These are phyloP conservation scores for Paspalum notatum DNA, from an alignment of 176 grass and related monocot genomes.

Conservation along the genomic window DNA sequence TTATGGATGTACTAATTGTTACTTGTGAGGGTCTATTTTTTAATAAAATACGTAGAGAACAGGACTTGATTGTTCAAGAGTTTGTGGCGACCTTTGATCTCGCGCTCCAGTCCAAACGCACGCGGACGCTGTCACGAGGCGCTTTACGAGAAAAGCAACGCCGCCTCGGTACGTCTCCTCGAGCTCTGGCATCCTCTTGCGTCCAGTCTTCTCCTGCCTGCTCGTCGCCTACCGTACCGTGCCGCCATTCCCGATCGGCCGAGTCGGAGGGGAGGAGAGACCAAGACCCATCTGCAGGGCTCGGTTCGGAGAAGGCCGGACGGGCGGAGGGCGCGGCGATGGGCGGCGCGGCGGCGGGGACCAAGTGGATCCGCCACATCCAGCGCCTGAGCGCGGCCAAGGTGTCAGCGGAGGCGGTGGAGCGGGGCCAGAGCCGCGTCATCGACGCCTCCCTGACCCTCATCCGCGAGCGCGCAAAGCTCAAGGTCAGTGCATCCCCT, in stretches of 20 bases:
- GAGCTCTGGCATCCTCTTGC: not conserved
- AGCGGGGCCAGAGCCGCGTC: constrained; percentile 85
- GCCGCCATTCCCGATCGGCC: not conserved
- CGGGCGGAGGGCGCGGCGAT: not conserved
- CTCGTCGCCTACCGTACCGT: not conserved
- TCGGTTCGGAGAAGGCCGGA: not conserved
- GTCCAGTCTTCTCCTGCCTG: not conserved
- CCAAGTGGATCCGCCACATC: constrained; percentile 74
- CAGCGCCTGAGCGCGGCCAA: constrained; percentile 66
- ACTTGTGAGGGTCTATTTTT: no score
- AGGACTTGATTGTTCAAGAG: no score
- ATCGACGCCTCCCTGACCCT: constrained; percentile 97
- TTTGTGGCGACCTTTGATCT: no score
- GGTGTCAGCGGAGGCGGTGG: constrained; percentile 63
- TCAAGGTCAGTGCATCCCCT: constrained; percentile 48
- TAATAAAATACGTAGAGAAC: no score
- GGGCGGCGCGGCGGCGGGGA: constrained; percentile 49
- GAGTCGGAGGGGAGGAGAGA: not conserved
- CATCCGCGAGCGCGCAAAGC: constrained; percentile 94
- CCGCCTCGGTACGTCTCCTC: not conserved
- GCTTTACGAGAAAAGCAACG: not conserved
- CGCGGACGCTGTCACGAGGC: not conserved
- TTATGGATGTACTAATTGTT: no score
- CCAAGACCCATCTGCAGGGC: not conserved
- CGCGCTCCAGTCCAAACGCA: not conserved